Conservation (phyloP, 495 filamentous ascomycete species). For the Xylaria cubensis region DNA sequence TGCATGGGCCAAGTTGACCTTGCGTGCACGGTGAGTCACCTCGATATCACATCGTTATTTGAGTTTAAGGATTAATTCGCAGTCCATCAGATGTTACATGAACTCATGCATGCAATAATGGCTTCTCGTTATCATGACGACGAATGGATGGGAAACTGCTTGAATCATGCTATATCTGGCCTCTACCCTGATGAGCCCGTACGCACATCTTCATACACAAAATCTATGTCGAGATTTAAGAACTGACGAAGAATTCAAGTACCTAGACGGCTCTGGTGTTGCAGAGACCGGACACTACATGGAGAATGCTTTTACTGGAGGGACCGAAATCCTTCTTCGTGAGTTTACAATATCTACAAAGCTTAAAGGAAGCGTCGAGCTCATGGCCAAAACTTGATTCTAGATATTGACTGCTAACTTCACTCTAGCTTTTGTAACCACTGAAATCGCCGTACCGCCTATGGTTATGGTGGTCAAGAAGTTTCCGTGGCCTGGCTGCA, state of each 20-base stretch:
- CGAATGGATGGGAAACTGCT: not conserved
- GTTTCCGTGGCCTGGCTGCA: not conserved
- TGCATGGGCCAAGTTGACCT: not conserved
- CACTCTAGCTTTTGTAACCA: not conserved
- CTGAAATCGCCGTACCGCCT: not conserved
- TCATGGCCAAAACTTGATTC: not conserved
- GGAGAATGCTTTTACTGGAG: constrained; percentile 2
- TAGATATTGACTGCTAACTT: not conserved
- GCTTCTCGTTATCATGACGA: not conserved
- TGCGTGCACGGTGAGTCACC: not conserved
- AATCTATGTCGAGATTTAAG: not conserved
- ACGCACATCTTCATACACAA: not conserved
- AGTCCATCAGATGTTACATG: not conserved
- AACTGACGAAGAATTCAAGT: constrained; percentile 2
- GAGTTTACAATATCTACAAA: not conserved
- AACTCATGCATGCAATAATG: not conserved
- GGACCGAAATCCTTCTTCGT: not conserved
- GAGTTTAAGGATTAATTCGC: not conserved
- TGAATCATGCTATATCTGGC: not conserved
- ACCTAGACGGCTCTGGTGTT: not conserved
- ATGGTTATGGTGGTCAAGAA: not conserved
- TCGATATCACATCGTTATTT: not conserved
- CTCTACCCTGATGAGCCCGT: not conserved
- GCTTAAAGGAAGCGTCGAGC: not conserved
- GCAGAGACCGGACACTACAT: constrained; percentile 9